phyloP scores from a whole-genome alignment of 345 rosid genomes.

The Streptanthus diversifolius region DNA sequence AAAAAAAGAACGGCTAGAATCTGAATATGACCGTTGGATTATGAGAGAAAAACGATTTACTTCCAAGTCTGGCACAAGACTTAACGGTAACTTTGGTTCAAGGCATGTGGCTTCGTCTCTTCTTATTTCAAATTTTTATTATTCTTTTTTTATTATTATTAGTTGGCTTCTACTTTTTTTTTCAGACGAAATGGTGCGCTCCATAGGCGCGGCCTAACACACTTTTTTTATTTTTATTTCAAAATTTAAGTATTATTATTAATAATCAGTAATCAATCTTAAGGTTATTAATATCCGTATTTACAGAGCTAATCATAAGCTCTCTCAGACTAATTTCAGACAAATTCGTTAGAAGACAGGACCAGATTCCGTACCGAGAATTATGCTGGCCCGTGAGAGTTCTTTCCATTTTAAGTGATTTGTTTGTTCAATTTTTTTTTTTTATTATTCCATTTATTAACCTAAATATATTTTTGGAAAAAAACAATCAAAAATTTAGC shows the following conservation, averaged over 20 bases:
- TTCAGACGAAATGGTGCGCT: conserved; percentile 23
- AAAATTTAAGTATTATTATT: background rate
- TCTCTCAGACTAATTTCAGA: conserved; percentile 8
- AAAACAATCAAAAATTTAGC: background rate
- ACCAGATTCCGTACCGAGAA: conserved; percentile 20
- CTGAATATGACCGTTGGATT: conserved; percentile 26
- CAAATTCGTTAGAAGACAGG: conserved; percentile 3
- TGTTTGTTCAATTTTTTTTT: background rate
- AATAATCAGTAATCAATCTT: background rate
- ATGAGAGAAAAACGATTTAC: conserved; percentile 19
- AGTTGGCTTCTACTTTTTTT: background rate
- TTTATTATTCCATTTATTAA: background rate
- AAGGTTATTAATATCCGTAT: background rate
- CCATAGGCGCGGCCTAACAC: conserved; percentile 26
- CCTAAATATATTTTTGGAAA: background rate
- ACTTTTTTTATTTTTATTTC: conserved; percentile 5
- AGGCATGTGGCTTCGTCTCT: conserved; percentile 26
- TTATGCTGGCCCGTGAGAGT: conserved; percentile 21
- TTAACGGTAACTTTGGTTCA: conserved; percentile 36
- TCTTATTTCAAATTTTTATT: conserved; percentile 5
- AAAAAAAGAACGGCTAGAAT: conserved; percentile 14
- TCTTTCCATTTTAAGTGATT: background rate
- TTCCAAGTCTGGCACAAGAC: conserved; percentile 14
- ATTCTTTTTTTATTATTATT: background rate
- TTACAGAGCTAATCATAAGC: conserved; percentile 27